Conservation (phyloP, 768 basidiomycete species). For the Leccinellum rugosiceps region DNA sequence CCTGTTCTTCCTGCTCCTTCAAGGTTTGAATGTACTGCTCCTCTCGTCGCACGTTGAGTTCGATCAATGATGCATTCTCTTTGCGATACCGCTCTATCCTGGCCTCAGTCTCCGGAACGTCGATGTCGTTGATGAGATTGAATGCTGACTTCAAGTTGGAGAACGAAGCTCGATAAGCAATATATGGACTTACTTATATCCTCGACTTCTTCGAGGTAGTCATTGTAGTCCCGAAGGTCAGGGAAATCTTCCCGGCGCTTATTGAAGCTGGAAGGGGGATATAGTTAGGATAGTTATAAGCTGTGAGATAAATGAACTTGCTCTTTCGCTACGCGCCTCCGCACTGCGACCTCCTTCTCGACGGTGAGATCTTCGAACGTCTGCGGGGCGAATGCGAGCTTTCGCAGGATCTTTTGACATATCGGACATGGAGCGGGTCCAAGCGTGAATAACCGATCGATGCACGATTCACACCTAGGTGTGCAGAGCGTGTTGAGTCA, state of each 20-base stretch:
- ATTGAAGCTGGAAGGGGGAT: conserved; percentile 68
- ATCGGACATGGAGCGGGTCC: conserved; percentile 96
- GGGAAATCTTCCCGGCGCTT: conserved; percentile 88
- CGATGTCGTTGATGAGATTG: conserved; percentile 90
- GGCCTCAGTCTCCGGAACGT: conserved; percentile 76
- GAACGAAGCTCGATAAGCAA: neutral
- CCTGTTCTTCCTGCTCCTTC: conserved; percentile 78
- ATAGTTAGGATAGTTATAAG: neutral
- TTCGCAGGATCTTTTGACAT: conserved; percentile 82
- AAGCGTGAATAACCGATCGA: conserved; percentile 92
- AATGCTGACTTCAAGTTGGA: conserved; percentile 55
- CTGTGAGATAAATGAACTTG: conserved; percentile 32
- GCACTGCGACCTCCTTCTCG: conserved; percentile 90
- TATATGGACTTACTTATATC: conserved; percentile 62
- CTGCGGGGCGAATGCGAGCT: conserved; percentile 92
- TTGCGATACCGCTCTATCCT: conserved; percentile 74
- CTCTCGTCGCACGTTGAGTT: conserved; percentile 79
- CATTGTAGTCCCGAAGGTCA: conserved; percentile 79
- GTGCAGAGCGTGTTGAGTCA: conserved; percentile 7
- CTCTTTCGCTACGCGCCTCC: conserved; percentile 88
- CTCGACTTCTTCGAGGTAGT: conserved; percentile 95
- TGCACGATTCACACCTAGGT: conserved; percentile 96
- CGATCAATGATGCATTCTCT: conserved; percentile 80
- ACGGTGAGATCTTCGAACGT: conserved; percentile 91
- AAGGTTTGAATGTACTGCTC: conserved; percentile 71